Conservation (phyloP, 257 asterid species). For the Solanum dulcamara region DNA sequence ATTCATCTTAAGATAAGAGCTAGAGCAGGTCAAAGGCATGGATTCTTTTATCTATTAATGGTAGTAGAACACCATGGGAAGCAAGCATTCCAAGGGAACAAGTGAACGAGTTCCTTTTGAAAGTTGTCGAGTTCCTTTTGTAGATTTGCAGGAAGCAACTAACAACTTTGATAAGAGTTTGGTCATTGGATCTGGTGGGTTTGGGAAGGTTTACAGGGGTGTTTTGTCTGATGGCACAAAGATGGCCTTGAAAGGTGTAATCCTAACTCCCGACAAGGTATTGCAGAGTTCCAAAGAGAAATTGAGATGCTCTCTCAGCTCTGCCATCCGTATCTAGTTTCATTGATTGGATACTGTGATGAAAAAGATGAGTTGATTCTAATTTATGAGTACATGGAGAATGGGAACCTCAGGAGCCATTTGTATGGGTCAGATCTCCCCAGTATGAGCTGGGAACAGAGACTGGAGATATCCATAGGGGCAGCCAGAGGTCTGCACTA, state of each 20-base stretch:
- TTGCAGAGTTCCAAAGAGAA: not conserved
- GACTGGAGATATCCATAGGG: not conserved
- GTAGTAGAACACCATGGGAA: not conserved
- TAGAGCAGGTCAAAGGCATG: not conserved
- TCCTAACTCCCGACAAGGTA: fast-evolving
- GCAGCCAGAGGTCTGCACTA: not conserved
- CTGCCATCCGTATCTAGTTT: not conserved
- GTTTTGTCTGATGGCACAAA: not conserved
- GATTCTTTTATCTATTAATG: not conserved
- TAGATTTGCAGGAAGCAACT: not conserved
- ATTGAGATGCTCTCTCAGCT: not conserved
- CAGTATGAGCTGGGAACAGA: not conserved
- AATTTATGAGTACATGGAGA: not conserved
- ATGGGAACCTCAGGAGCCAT: not conserved
- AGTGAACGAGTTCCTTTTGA: not conserved
- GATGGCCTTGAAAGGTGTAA: not conserved
- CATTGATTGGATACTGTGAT: not conserved
- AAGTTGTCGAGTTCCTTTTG: not conserved
- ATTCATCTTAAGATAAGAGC: too few species aligned
- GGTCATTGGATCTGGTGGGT: not conserved
- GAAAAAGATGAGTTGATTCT: not conserved
- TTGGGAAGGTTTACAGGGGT: not conserved
- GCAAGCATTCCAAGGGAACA: not conserved
- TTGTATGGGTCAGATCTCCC: not conserved
- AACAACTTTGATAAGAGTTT: not conserved